phyloP scores from a whole-genome alignment of 805 yeast genomes.

The Yamadazyma paraphyllophila region DNA sequence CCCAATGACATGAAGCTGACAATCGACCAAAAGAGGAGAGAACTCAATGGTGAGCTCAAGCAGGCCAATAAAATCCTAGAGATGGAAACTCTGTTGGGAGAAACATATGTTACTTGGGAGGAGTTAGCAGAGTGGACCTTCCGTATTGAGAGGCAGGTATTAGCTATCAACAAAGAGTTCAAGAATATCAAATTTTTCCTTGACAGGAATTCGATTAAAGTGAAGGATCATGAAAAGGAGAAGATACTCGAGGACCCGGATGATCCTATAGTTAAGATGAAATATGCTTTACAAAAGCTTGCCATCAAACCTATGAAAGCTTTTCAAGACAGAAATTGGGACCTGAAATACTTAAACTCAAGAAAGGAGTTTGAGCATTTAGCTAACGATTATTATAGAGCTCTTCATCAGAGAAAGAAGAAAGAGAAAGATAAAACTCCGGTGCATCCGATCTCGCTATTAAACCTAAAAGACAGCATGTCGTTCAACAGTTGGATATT shows the following conservation, averaged over 20 bases:
- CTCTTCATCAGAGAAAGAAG: background rate
- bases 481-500: background rate
- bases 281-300: background rate
- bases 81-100: background rate
- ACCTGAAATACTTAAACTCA: background rate
- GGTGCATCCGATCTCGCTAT: background rate
- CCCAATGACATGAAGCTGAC: background rate
- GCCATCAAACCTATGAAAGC: background rate
- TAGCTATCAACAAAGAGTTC: background rate
- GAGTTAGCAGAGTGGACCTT: background rate
- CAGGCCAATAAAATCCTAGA: background rate
- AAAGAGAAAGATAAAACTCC: background rate
- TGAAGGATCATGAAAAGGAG: background rate
- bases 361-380: background rate
- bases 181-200: background rate
- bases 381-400: background rate
- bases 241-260: background rate
- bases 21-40: background rate
- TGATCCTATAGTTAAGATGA: background rate
- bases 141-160: background rate
- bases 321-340: background rate
- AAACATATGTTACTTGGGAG: background rate
- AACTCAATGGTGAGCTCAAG: background rate
- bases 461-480: background rate
- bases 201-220: background rate